Conservation (phyloP, 140 eudicot genomes). For the Bidens hawaiensis region DNA sequence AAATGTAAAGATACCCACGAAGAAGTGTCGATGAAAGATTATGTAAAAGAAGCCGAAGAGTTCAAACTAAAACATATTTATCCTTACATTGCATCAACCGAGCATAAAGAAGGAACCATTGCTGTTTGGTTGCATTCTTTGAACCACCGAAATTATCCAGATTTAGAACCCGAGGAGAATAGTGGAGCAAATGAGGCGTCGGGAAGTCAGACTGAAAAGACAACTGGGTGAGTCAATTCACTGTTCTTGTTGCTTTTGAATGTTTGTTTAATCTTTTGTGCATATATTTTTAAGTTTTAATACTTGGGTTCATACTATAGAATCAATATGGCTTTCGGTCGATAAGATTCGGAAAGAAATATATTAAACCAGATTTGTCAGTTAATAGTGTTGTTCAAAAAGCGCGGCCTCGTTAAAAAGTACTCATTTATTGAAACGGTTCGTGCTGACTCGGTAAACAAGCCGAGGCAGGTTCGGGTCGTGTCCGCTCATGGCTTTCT, state of each 20-base stretch:
- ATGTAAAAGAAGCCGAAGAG: conserved; percentile 67
- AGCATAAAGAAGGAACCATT: conserved; percentile 80
- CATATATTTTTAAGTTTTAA: not conserved
- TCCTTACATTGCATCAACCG: conserved; percentile 79
- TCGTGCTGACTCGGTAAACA: too few relatives aligned
- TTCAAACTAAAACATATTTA: conserved; percentile 77
- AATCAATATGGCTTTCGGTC: not conserved
- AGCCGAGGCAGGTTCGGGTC: too few relatives aligned
- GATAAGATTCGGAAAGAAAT: not conserved
- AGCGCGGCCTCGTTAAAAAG: too few relatives aligned
- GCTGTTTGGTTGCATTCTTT: conserved; percentile 89
- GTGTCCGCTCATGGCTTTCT: too few relatives aligned
- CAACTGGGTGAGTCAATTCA: conserved; percentile 33
- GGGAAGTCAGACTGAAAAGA: conserved; percentile 13
- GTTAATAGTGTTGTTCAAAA: too few relatives aligned
- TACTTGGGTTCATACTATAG: not conserved
- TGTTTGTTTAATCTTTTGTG: not conserved
- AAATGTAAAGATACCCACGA: conserved; percentile 76
- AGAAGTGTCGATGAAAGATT: conserved; percentile 83
- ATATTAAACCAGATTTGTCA: not conserved
- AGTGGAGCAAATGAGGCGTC: not conserved
- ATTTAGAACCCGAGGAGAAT: conserved; percentile 31
- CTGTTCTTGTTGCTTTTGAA: not conserved
- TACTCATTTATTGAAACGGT: too few relatives aligned
- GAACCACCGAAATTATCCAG: conserved; percentile 76